Evolutionary conservation across 2,329 filamentous ascomycete species (phyloP), one percentile per base, ranked within the genome.

Genomic region (Didymella arachidicola): DNA sequence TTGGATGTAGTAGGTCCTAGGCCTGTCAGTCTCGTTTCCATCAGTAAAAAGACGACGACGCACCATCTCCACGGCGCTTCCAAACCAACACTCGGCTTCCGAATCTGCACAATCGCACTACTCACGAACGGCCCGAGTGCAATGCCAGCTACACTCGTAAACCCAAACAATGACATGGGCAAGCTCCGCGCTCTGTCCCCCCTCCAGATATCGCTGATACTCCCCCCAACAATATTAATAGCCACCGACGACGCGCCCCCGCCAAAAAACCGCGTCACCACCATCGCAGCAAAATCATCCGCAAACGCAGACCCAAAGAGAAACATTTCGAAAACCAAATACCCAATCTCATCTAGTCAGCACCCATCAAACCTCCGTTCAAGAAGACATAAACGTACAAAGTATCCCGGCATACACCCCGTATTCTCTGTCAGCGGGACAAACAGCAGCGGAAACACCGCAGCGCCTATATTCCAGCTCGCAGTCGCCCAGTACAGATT

Each of bases 131-230:
- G 79, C 0, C 79, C 79, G 6, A 81, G 63, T 1, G 79, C 78
- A 36, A 81, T 80, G 4, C 79, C 79, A 32, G 78, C 71, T 7
- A 81, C 78, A 56, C 73, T 78, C 0, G 79, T 80, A 32, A 80
- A 77, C 0, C 78, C 78, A 36, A 80, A 81, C 7, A 80, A 64
- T 0, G 78, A 78, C 78, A 81, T 79, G 0, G 79, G 79, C n/a
- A 79, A 48, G 55, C 78, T 80, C 5, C 79, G 71, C 6, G 73
- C 78, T 25, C 72, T 73, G n/a, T 78, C 70, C 0, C 78, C 77
- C 32, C 72, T 69, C 79, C 78, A 73, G 10, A 73, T 62, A 44
- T 73, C 70, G 25, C 66, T 72, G 30, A 73, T 73, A 32, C 65
- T 73, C 18, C 71, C 70, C 14, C 71, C 69, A 14, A 72, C 70